Base-by-base conservation (phyloP, 1,284 basidiomycete genomes). In the Irpex rosettiformis region DNA sequence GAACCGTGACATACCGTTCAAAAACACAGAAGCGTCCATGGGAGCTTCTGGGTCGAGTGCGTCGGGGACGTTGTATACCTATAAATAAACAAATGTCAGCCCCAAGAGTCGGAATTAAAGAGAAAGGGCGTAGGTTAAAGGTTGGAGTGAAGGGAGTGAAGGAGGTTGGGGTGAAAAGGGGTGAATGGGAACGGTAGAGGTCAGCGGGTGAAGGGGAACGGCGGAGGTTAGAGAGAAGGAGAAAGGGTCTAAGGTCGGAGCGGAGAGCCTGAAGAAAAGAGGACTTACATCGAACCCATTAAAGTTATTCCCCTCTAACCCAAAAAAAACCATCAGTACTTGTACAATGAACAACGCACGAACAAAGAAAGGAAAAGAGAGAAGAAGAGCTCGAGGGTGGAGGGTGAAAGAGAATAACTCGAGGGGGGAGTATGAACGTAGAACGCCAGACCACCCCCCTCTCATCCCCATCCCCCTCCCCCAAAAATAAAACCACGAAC, bases 1-100 rank as follows among this genome's bases (percentile, higher is more conserved):
- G n/a, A n/a, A 40, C 33, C n/a, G 8, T 8, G 33, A n/a, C 60
- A 18, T 53, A 62, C 61, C 29, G 33, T 62, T 62, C 47, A 62
- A 56, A 43, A 59, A 62, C n/a, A 62, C 37, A n/a, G 29, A 33
- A 5, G 58, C 55, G 42, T 62, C 58, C 55, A 57, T 43, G 8
- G 54, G 61, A 5, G 58, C 52, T 43, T 62, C 55, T 11, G 61
- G 61, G 25, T 27, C 29, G 6, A 62, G 37, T 1, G 58, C 61
- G 28, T 62, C 61, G 4, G 61, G 61, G 30, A 62, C 27, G 29
- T 59, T 55, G 30, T 60, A 62, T 7, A 62, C 53, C 56, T 61
- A 16, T 10, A 16, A 4, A 51, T 7, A 47, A 6, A 7, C 43
- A 6, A 47, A 13, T n/a, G n/a, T n/a, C n/a, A n/a, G n/a, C n/a